These are phyloP conservation scores for Tricholoma matsutake DNA, from an alignment of 768 basidiomycete genomes.

Conservation along the genomic window DNA sequence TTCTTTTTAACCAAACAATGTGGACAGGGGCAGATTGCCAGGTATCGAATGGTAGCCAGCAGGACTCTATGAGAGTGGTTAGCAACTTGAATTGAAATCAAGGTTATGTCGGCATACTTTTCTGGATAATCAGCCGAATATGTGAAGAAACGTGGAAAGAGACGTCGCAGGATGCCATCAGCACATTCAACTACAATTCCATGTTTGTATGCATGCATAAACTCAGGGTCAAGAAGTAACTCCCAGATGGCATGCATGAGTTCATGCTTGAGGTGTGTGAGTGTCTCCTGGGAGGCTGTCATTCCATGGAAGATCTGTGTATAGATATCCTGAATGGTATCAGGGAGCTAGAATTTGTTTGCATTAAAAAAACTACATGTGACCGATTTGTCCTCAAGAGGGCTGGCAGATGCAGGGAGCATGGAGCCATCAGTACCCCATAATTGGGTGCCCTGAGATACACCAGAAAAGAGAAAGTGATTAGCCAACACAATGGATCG, in stretches of 20 bases:
- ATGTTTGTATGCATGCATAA: slow-evolving; percentile 4
- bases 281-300: slow-evolving; percentile 12
- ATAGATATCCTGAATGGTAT: slow-evolving; percentile 23
- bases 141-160: background rate
- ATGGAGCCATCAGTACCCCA: too few species aligned
- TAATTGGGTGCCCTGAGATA: too few species aligned
- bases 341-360: slow-evolving; percentile 9
- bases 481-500: too few species aligned
- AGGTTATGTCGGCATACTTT: slow-evolving; percentile 1
- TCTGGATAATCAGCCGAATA: slow-evolving; percentile 8
- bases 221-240: slow-evolving; percentile 3
- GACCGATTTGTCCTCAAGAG: too few species aligned
- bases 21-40: slow-evolving; percentile 26
- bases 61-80: slow-evolving; percentile 17
- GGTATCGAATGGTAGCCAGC: slow-evolving; percentile 15
- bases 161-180: background rate
- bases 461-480: too few species aligned
- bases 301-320: background rate
- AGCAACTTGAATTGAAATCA: background rate
- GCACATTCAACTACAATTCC: background rate
- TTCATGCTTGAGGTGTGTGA: slow-evolving; percentile 7
- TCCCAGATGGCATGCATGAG: slow-evolving; percentile 7
- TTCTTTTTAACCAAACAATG: slow-evolving; percentile 22
- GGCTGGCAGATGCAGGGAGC: too few species aligned
- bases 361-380: too few species aligned